These are phyloP conservation scores for Colletotrichum tamarilloi DNA, from an alignment of 2,329 filamentous ascomycete genomes.

Conservation along the genomic window DNA sequence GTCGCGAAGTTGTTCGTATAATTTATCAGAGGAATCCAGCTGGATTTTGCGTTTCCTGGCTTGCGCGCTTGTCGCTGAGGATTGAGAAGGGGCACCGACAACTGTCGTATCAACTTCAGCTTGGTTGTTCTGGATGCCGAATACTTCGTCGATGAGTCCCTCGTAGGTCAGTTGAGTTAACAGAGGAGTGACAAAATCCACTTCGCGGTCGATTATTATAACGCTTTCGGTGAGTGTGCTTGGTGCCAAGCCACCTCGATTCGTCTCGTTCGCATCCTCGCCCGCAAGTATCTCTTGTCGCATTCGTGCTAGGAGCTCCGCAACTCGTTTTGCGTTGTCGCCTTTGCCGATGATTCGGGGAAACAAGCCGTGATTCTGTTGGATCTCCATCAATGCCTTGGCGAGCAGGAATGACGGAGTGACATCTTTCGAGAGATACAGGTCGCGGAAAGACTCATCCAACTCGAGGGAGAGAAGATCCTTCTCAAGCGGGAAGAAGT, in stretches of 20 bases:
- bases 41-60: slow-evolving; percentile 86
- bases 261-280: slow-evolving; percentile 74
- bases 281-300: slow-evolving; percentile 87
- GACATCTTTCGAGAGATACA: slow-evolving; percentile 91
- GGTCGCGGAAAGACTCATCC: slow-evolving; percentile 84
- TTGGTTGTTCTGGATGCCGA: slow-evolving; percentile 91
- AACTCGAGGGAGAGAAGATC: slow-evolving; percentile 93
- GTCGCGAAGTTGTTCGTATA: slow-evolving; percentile 89
- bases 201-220: slow-evolving; percentile 94
- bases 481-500: slow-evolving; percentile 91
- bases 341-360: slow-evolving; percentile 96
- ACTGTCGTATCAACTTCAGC: slow-evolving; percentile 92
- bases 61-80: slow-evolving; percentile 64
- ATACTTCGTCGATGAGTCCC: slow-evolving; percentile 92
- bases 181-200: slow-evolving; percentile 91
- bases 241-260: slow-evolving; percentile 76
- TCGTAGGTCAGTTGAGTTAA: slow-evolving; percentile 98
- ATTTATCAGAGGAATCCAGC: slow-evolving; percentile 87
- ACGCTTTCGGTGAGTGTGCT: slow-evolving; percentile 90
- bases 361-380: slow-evolving; percentile 91
- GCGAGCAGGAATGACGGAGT: slow-evolving; percentile 91
- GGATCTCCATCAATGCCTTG: slow-evolving; percentile 92
- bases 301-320: slow-evolving; percentile 90
- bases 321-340: slow-evolving; percentile 89
- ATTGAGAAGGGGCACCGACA: slow-evolving; percentile 78